Conservation (phyloP, 495 filamentous ascomycete species). For the Arthonia radiata region DNA sequence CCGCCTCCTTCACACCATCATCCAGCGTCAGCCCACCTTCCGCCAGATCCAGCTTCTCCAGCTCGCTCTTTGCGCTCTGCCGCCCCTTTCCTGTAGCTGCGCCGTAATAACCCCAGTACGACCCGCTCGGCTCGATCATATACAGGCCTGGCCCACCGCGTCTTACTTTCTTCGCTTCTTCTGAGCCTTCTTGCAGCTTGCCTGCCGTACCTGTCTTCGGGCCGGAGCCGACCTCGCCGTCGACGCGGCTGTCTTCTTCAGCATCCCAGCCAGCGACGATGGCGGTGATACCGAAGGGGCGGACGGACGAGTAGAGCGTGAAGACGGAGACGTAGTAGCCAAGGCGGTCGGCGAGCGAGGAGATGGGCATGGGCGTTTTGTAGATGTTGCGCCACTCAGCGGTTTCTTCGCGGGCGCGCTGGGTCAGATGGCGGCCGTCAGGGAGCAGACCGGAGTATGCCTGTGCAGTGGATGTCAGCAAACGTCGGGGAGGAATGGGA, state of each 20-base stretch:
- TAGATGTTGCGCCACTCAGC: conserved; percentile 65
- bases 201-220: conserved; percentile 57
- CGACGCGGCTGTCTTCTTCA: conserved; percentile 50
- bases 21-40: conserved; percentile 48
- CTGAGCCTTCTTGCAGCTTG: conserved; percentile 42
- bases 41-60: conserved; percentile 87
- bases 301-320: conserved; percentile 85
- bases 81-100: conserved; percentile 90
- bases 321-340: conserved; percentile 92
- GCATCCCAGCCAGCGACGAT: conserved; percentile 89
- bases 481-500: not conserved
- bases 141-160: conserved; percentile 78
- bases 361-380: conserved; percentile 73
- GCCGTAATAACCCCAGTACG: conserved; percentile 97
- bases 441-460: conserved; percentile 83
- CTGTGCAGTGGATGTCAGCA: conserved; percentile 17
- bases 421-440: conserved; percentile 84
- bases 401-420: conserved; percentile 83
- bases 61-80: conserved; percentile 86
- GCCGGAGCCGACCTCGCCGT: conserved; percentile 66
- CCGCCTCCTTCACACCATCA: conserved; percentile 87
- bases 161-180: too few relatives aligned
- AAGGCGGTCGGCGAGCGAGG: conserved; percentile 68
- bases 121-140: conserved; percentile 94
- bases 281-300: conserved; percentile 85